phyloP scores from a whole-genome alignment of 371 early-diverging fungal species.

The Mortierella sp. region DNA sequence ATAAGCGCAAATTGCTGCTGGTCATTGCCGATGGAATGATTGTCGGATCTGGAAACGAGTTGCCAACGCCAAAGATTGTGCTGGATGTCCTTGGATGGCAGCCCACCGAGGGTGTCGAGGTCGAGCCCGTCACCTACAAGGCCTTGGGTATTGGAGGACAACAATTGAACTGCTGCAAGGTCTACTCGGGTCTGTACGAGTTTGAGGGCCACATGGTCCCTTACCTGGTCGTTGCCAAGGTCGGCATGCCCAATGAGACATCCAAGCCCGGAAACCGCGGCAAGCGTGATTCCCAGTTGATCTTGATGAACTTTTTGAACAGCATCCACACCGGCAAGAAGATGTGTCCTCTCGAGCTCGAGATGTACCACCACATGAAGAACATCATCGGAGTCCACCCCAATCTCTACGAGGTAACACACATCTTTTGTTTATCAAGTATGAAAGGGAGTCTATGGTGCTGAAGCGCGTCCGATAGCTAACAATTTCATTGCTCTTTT shows the following conservation, averaged over 20 bases:
- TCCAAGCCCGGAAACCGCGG: conserved; percentile 95
- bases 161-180: conserved; percentile 97
- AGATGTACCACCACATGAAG: conserved; percentile 94
- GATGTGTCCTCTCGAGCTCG: conserved; percentile 93
- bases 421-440: neutral
- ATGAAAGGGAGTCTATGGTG: no score
- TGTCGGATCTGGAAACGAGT: conserved; percentile 96
- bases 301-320: conserved; percentile 98
- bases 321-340: conserved; percentile 93
- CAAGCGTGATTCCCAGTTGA: conserved; percentile 99
- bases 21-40: conserved; percentile 95
- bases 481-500: conserved; percentile 25
- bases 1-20: conserved; percentile 95
- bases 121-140: conserved; percentile 92
- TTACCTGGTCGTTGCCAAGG: conserved; percentile 96
- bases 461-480: neutral
- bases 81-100: conserved; percentile 94
- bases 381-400: conserved; percentile 92
- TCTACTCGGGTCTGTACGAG: conserved; percentile 97
- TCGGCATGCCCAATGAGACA: conserved; percentile 84
- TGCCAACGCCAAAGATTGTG: conserved; percentile 97
- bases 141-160: conserved; percentile 91
- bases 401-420: conserved; percentile 80
- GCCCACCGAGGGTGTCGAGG: conserved; percentile 73
- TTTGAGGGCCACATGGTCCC: conserved; percentile 91